These are phyloP conservation scores for Arabidopsis arenosa DNA, from an alignment of 345 rosid genomes.

Conservation along the genomic window DNA sequence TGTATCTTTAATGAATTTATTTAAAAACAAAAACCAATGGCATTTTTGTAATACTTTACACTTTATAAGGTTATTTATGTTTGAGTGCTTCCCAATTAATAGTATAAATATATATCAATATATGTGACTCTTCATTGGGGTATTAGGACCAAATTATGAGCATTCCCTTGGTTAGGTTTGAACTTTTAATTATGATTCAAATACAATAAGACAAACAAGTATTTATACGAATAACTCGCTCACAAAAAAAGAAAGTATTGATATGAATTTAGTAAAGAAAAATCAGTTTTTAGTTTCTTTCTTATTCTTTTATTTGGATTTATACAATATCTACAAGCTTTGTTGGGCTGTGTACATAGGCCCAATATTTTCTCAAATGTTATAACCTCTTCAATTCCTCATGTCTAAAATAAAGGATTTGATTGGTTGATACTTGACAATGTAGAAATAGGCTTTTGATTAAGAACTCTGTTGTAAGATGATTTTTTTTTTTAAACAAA, in stretches of 20 bases:
- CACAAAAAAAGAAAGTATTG: neutral
- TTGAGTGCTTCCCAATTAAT: no score
- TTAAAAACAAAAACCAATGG: no score
- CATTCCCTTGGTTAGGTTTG: slow-evolving; percentile 14
- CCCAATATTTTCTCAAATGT: slow-evolving; percentile 14
- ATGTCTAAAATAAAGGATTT: neutral
- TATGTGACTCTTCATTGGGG: slow-evolving; percentile 36
- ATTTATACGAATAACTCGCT: neutral
- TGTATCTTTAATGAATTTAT: no score
- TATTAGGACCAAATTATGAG: slow-evolving; percentile 33
- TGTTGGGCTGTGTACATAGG: slow-evolving; percentile 4
- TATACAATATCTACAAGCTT: neutral
- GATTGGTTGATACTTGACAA: no score
- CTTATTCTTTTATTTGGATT: neutral
- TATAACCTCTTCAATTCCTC: neutral
- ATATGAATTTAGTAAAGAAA: neutral
- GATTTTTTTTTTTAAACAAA: no score
- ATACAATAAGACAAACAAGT: slow-evolving; percentile 19
- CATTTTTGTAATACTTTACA: no score
- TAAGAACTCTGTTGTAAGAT: no score
- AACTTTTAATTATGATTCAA: slow-evolving; percentile 20
- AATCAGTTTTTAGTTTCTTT: neutral
- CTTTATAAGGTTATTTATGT: no score
- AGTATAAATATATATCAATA: no score
- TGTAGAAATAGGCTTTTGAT: no score